phyloP scores from a whole-genome alignment of 257 asterid genomes.

The Solanum pinnatisectum region DNA sequence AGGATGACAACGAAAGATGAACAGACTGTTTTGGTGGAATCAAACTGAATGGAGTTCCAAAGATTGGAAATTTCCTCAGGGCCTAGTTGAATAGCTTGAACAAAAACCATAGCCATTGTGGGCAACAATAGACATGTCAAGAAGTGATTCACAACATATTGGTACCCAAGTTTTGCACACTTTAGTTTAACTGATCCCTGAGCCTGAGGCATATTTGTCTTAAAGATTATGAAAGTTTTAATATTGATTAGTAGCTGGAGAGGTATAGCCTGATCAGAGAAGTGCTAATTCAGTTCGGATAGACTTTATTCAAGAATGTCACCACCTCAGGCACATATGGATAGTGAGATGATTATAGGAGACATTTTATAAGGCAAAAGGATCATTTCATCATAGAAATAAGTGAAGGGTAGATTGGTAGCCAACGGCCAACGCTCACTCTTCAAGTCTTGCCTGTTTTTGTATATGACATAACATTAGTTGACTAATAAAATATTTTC shows the following conservation, averaged over 20 bases:
- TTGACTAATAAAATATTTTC: background rate
- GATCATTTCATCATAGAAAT: background rate
- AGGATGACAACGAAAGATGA: background rate
- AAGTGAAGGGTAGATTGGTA: background rate
- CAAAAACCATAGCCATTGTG: background rate
- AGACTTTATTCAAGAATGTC: background rate
- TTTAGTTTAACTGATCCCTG: background rate
- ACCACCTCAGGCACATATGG: background rate
- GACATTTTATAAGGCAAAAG: background rate
- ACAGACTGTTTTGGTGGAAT: background rate
- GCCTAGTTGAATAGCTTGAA: background rate
- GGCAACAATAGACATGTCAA: background rate
- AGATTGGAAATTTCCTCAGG: background rate
- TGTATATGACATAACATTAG: background rate
- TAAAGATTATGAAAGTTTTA: background rate
- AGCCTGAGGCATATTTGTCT: slow-evolving; percentile 4
- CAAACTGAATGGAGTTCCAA: slow-evolving; percentile 1
- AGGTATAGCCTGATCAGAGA: background rate
- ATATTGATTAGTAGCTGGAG: background rate
- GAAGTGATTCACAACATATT: slow-evolving; percentile 7
- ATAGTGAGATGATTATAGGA: background rate
- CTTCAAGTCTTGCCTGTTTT: background rate
- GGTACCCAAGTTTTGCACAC: slow-evolving; percentile 10
- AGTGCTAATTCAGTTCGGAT: background rate
- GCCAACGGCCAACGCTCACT: background rate